Evolutionary conservation across 257 asterid species (phyloP).

Genomic region (Gentiana dahurica): DNA sequence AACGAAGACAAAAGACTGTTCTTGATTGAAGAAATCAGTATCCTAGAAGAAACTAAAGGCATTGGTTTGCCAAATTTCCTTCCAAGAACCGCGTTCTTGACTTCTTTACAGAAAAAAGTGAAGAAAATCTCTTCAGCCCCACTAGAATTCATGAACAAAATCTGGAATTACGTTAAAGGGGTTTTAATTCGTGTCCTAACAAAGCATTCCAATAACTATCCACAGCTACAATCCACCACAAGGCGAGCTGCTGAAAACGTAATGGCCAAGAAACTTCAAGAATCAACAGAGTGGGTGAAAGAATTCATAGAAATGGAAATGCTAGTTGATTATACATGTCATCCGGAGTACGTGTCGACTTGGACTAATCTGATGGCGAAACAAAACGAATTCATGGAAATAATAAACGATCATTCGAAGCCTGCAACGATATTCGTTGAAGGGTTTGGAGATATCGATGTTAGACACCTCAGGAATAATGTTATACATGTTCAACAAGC

Average conservation of each 20-base stretch:
- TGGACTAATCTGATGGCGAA: constrained; percentile 12
- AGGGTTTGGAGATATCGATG: constrained; percentile 12
- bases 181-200: neutral
- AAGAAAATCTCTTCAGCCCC: neutral
- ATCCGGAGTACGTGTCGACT: neutral
- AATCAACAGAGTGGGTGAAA: constrained; percentile 18
- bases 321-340: constrained; percentile 7
- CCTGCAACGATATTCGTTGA: neutral
- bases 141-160: neutral
- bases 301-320: constrained; percentile 15
- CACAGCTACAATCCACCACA: constrained; percentile 2
- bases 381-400: neutral
- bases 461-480: constrained; percentile 11
- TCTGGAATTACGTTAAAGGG: neutral
- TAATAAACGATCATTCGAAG: neutral
- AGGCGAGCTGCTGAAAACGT: constrained; percentile 1
- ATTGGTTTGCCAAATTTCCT: constrained; percentile 10
- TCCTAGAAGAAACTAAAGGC: constrained; percentile 12
- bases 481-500: constrained; percentile 10
- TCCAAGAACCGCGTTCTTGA: neutral
- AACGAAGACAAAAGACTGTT: neutral
- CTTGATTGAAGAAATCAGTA: constrained; percentile 3
- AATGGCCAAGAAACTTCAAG: constrained; percentile 10
- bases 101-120: neutral
- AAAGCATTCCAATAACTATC: constrained; percentile 7